Base-by-base conservation (phyloP, 768 basidiomycete genomes). In the Lactifluus volemus region DNA sequence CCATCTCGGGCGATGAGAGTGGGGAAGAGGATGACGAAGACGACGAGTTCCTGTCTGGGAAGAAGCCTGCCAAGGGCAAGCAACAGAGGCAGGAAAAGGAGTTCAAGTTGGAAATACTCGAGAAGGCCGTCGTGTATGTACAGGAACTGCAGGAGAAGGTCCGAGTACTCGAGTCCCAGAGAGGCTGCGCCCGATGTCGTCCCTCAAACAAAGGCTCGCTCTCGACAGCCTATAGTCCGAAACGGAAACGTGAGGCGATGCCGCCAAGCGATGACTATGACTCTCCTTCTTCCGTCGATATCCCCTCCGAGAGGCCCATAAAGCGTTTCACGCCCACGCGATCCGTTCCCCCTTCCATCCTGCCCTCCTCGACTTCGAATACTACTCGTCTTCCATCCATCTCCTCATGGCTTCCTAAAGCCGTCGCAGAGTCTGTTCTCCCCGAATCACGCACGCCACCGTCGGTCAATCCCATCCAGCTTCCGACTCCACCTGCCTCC, bases 1-100 rank as follows among this genome's bases (percentile, higher is more conserved):
- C 56, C 15, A 6, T 0, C 34, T 2, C 2, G 2, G 76, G 74
- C 12, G 77, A 77, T 9, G 75, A 72, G 9, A 75, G 74, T 11
- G 75, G 72, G 3, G 75, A 73, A 32, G 77, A 72, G 21, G 70
- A 72, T 6, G 69, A 73, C 2, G 65, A 65, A 1, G 65, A 66
- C 10, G 65, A 66, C 8, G 64, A 66, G 12, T 39, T 58, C 12
- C 53, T 38, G 7, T 41, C 39, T 2, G 56, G 39, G 34, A 65
- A 61, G 52, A 64, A 64, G 51, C 25, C 45, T 21, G 41, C 21
- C n/a, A 58, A 60, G 39, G 44, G 36, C 17, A 57, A 53, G 47
- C 50, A 56, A 39, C 50, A 52, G 50, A 57, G 21, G 10, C 59
- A 66, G 49, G 65, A 66, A 54, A 66, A 66, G 39, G 65, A 66